Percentiles rank a stretch among this genome's conserved stretches.
Conservation (phyloP, 2,329 filamentous ascomycete genomes). For the Blastomyces parvus region DNA sequence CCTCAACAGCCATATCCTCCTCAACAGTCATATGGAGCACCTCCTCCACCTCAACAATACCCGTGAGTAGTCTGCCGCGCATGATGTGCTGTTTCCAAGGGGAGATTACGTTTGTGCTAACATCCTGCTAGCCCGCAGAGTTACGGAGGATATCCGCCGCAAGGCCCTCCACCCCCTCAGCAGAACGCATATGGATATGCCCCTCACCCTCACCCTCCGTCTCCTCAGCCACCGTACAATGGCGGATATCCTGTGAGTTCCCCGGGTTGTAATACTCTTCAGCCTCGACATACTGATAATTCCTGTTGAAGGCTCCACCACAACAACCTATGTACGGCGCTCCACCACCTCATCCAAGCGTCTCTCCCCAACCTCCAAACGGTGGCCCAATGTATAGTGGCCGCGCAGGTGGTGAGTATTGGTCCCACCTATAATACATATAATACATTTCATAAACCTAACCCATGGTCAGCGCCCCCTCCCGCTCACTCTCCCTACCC, state of each 20-base stretch:
- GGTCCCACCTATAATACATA: background rate
- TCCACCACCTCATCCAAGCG: slow-evolving; percentile 24
- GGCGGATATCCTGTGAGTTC: slow-evolving; percentile 31
- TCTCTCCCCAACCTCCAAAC: slow-evolving; percentile 26
- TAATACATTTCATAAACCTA: background rate
- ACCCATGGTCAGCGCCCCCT: slow-evolving; percentile 12
- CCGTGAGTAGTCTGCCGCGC: slow-evolving; percentile 25
- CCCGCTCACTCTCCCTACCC: slow-evolving; percentile 32
- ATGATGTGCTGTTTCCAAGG: background rate
- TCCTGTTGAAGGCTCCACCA: slow-evolving; percentile 1
- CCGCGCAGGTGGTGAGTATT: slow-evolving; percentile 28
- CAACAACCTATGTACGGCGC: slow-evolving; percentile 19
- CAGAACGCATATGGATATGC: slow-evolving; percentile 32
- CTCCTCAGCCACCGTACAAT: slow-evolving; percentile 29
- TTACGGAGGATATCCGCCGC: slow-evolving; percentile 12
- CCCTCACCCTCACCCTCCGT: slow-evolving; percentile 37
- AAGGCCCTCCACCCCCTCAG: slow-evolving; percentile 29
- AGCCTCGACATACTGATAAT: slow-evolving; percentile 2
- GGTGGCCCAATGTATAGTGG: slow-evolving; percentile 33
- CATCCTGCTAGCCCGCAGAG: slow-evolving; percentile 8
- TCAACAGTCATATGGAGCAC: slow-evolving; percentile 26
- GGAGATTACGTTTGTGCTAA: background rate
- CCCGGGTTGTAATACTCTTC: background rate
- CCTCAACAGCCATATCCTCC: slow-evolving; percentile 36
- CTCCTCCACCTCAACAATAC: slow-evolving; percentile 32